Conservation (phyloP, 225 moss, liverwort and hornwort genomes). For the Polytrichum commune region DNA sequence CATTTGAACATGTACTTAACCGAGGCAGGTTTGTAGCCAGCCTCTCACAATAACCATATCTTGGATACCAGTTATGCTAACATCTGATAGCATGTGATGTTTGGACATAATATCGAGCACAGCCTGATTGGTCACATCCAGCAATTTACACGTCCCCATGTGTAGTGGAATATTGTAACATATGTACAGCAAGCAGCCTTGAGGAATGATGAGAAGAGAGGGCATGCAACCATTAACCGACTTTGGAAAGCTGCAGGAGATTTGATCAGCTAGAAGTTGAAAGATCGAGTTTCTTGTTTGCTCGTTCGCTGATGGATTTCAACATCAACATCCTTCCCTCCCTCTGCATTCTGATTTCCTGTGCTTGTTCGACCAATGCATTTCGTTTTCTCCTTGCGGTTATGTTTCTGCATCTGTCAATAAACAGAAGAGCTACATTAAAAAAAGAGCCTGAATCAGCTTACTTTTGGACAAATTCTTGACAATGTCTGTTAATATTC, state of each 20-base stretch:
- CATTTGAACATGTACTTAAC: too few relatives aligned
- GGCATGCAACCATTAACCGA: too few relatives aligned
- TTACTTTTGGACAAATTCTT: background rate
- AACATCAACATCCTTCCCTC: constrained; percentile 11
- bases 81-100: constrained; percentile 52
- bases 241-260: too few relatives aligned
- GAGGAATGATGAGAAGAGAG: too few relatives aligned
- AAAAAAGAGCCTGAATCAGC: background rate
- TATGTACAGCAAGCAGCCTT: too few relatives aligned
- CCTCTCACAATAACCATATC: background rate
- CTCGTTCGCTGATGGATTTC: constrained; percentile 9
- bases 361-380: constrained; percentile 4
- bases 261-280: constrained; percentile 1
- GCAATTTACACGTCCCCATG: too few relatives aligned
- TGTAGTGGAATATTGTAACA: too few relatives aligned
- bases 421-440: too few relatives aligned
- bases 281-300: constrained; percentile 1
- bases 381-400: constrained; percentile 7
- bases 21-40: too few relatives aligned
- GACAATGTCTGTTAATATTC: background rate
- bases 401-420: constrained; percentile 4
- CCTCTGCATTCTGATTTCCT: constrained; percentile 7
- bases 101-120: constrained; percentile 39
- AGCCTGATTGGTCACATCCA: too few relatives aligned
- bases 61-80: constrained; percentile 33